These are phyloP conservation scores for Fraxinus platypoda DNA, from an alignment of 305 asterid species.

Conservation along the genomic window DNA sequence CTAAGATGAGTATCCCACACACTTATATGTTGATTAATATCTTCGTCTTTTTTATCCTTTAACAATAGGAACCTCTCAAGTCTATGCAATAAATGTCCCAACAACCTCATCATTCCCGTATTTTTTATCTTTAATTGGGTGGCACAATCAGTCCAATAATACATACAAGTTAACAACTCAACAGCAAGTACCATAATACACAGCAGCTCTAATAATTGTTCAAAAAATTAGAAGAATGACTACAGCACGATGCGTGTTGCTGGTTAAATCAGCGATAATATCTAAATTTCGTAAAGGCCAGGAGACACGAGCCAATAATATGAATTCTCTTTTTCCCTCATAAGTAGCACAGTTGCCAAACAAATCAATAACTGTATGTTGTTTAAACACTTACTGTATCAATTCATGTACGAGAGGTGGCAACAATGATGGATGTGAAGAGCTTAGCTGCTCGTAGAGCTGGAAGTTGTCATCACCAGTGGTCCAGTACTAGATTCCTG, in stretches of 20 bases:
- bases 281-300: background rate
- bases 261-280: background rate
- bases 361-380: background rate
- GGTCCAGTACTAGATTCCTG: slow-evolving; percentile 53
- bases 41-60: too few species aligned
- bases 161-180: background rate
- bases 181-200: background rate
- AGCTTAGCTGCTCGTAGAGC: slow-evolving; percentile 66
- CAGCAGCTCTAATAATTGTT: background rate
- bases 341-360: background rate
- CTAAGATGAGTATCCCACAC: too few species aligned
- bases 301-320: background rate
- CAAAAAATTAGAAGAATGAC: background rate
- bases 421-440: slow-evolving; percentile 72
- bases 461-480: slow-evolving; percentile 47
- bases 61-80: too few species aligned
- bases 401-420: slow-evolving; percentile 67
- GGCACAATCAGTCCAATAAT: background rate
- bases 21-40: too few species aligned
- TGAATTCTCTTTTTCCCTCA: background rate
- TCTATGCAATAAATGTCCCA: background rate
- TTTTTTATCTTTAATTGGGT: background rate
- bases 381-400: slow-evolving; percentile 26
- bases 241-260: background rate
- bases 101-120: background rate